Conservation (phyloP, 306 rosid species). For the Trifolium fragiferum region DNA sequence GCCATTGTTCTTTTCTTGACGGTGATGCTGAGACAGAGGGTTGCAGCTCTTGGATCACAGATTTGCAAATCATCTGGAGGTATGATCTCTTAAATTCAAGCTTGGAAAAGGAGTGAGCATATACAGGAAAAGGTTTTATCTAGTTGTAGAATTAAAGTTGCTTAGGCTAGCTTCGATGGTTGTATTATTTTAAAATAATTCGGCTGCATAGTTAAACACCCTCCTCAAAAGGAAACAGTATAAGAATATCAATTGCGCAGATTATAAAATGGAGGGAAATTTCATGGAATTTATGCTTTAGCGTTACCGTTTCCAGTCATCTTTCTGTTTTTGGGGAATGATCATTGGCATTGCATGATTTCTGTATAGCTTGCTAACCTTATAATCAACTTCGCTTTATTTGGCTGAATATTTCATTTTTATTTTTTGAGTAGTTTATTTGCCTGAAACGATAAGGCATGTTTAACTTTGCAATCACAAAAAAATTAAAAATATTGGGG, state of each 20-base stretch:
- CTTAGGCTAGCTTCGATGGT: background rate
- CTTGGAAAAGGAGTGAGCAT: constrained; percentile 12
- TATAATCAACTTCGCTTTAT: background rate
- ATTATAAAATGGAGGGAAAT: constrained; percentile 26
- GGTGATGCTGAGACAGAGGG: constrained; percentile 2
- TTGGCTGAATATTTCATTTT: no score
- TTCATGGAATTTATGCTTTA: constrained; percentile 5
- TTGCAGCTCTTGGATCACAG: constrained; percentile 23
- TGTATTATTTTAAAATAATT: background rate
- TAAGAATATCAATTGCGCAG: background rate
- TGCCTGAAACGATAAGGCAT: background rate
- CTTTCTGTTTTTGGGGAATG: constrained; percentile 10
- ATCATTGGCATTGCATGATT: background rate
- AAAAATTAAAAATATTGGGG: background rate
- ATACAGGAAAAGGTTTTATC: background rate
- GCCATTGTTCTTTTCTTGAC: constrained; percentile 21
- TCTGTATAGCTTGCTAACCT: background rate
- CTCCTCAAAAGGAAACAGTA: background rate
- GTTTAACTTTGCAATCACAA: constrained; percentile 1
- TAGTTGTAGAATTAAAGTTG: constrained; percentile 23
- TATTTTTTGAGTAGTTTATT: no score
- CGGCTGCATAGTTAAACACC: constrained; percentile 1
- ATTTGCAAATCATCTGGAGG: constrained; percentile 21
- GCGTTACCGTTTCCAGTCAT: background rate
- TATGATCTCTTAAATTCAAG: constrained; percentile 4